phyloP scores from a whole-genome alignment of 208 protist genomes.

The Crithidia acanthocephali region DNA sequence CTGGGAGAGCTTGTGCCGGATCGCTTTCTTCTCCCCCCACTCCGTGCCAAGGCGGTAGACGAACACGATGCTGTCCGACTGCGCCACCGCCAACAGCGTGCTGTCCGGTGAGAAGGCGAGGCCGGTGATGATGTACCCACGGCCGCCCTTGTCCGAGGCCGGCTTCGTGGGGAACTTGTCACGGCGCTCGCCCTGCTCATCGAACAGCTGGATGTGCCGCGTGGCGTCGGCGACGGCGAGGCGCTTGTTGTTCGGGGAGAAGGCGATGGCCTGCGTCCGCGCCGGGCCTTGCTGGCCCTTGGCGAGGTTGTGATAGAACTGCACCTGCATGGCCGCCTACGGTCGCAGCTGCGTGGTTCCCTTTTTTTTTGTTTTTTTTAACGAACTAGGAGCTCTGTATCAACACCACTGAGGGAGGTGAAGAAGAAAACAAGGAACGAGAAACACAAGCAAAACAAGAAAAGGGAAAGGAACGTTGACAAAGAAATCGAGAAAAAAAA shows the following conservation, averaged over 20 bases:
- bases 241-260: conserved; percentile 95
- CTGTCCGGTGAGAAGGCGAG: conserved; percentile 97
- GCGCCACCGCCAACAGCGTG: conserved; percentile 94
- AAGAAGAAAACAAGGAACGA: background rate
- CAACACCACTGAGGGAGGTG: too few species aligned
- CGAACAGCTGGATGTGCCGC: conserved; percentile 94
- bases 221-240: conserved; percentile 91
- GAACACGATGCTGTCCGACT: conserved; percentile 97
- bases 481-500: too few species aligned
- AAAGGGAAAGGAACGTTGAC: background rate
- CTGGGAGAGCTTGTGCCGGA: conserved; percentile 97
- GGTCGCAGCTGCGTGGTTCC: too few species aligned
- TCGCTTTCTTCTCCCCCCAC: conserved; percentile 98
- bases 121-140: conserved; percentile 89
- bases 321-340: conserved; percentile 95
- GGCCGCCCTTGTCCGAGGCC: conserved; percentile 85
- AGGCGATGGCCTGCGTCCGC: conserved; percentile 92
- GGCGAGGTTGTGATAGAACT: conserved; percentile 92
- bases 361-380: too few species aligned
- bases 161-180: conserved; percentile 96
- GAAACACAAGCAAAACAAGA: background rate
- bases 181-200: conserved; percentile 94
- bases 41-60: conserved; percentile 97
- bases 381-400: too few species aligned
- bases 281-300: conserved; percentile 72